Conservation (phyloP, 2,329 filamentous ascomycete genomes). For the Penicillium digitatum region DNA sequence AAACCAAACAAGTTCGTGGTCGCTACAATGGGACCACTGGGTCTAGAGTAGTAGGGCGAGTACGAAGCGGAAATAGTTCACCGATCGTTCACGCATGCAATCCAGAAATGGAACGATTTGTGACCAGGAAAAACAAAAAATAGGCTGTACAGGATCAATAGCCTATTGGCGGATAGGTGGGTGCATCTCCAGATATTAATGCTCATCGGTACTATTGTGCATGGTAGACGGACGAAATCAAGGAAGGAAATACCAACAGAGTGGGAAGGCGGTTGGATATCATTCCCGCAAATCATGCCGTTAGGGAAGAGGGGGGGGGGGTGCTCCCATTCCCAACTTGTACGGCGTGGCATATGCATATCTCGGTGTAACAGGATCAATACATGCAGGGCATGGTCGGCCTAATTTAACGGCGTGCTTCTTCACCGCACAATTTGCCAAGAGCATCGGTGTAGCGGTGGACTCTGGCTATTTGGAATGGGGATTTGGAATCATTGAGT, state of each 20-base stretch:
- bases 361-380: constrained; percentile 1
- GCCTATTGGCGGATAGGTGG: neutral
- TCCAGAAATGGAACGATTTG: neutral
- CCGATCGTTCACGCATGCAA: neutral
- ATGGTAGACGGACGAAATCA: neutral
- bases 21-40: neutral
- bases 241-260: neutral
- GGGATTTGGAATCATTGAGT: neutral
- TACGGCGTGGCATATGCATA: constrained; percentile 8
- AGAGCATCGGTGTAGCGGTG: constrained; percentile 2
- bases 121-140: neutral
- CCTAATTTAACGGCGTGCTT: constrained; percentile 1
- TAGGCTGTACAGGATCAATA: neutral
- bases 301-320: neutral
- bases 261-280: neutral
- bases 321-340: neutral
- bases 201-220: neutral
- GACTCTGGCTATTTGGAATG: neutral
- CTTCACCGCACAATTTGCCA: constrained; percentile 1
- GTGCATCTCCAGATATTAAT: neutral
- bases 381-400: constrained; percentile 1
- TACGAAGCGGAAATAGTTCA: neutral
- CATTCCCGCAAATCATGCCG: neutral
- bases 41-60: too few species aligned
- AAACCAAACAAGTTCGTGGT: too few species aligned